These are phyloP conservation scores for Dacryopinax spathularia DNA, from an alignment of 768 basidiomycete species.

Conservation along the genomic window DNA sequence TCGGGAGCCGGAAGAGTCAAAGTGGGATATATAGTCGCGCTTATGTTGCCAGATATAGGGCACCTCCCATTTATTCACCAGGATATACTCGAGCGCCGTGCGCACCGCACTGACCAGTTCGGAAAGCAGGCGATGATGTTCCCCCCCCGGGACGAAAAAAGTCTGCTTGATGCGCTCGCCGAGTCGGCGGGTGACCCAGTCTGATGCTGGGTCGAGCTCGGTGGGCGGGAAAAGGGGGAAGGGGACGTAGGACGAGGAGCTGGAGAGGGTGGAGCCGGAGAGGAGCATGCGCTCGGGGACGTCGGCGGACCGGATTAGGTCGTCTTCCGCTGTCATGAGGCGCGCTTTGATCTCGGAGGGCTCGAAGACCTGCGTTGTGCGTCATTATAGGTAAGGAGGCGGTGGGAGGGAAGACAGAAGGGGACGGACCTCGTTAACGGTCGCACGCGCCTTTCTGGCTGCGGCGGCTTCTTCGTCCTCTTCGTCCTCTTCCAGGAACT, in stretches of 20 bases:
- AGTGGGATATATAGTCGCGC: conserved; percentile 76
- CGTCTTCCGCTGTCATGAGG: conserved; percentile 84
- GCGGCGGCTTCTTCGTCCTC: conserved; percentile 45
- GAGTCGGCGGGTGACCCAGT: conserved; percentile 75
- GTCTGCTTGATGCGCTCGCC: conserved; percentile 55
- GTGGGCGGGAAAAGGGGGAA: conserved; percentile 51
- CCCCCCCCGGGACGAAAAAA: conserved; percentile 55
- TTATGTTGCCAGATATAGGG: conserved; percentile 92
- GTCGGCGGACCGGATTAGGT: conserved; percentile 77
- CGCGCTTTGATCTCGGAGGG: conserved; percentile 87
- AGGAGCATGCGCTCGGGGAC: conserved; percentile 94
- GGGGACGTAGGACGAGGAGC: conserved; percentile 43
- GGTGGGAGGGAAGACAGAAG: conserved; percentile 11
- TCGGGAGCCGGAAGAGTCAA: conserved; percentile 37
- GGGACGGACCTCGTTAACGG: conserved; percentile 63
- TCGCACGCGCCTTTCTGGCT: conserved; percentile 53
- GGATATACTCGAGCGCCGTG: conserved; percentile 63
- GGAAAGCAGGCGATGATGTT: conserved; percentile 43
- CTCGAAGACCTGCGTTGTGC: conserved; percentile 68
- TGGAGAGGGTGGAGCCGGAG: conserved; percentile 67
- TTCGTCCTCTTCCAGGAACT: conserved; percentile 69
- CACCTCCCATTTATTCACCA: conserved; percentile 81
- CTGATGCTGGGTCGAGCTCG: conserved; percentile 66
- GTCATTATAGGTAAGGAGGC: conserved; percentile 8
- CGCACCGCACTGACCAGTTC: conserved; percentile 68